A percentile compares a stretch with the other conserved stretches of the same genome.
phyloP scores from a whole-genome alignment of 371 early-diverging fungal genomes.

The Rhizopus sp. region DNA sequence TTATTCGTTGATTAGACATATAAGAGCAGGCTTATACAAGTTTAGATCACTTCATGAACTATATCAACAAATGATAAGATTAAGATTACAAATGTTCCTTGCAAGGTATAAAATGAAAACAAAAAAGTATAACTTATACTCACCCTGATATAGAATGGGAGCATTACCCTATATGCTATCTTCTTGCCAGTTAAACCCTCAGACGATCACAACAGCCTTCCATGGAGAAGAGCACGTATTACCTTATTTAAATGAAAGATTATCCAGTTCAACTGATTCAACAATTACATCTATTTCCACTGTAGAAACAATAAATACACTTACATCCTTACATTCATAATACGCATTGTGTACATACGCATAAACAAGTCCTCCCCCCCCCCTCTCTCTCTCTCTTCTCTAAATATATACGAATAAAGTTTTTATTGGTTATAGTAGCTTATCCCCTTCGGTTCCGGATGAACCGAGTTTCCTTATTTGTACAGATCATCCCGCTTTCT shows the following conservation, averaged over 20 bases:
- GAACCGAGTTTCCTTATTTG: too few species aligned
- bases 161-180: conserved; percentile 29
- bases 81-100: conserved; percentile 69
- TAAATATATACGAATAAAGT: too few species aligned
- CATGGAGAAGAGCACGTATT: conserved; percentile 21
- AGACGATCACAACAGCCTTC: conserved; percentile 25
- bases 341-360: background rate
- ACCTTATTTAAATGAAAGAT: conserved; percentile 15
- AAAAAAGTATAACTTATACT: conserved; percentile 2
- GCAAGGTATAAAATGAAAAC: conserved; percentile 29
- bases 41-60: conserved; percentile 66
- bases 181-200: conserved; percentile 25
- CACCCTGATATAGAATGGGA: conserved; percentile 31
- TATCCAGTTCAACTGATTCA: conserved; percentile 34
- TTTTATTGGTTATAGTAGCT: too few species aligned
- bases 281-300: conserved; percentile 27
- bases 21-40: conserved; percentile 71
- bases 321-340: conserved; percentile 9
- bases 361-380: background rate
- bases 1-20: conserved; percentile 74
- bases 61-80: conserved; percentile 62
- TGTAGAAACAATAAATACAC: conserved; percentile 18
- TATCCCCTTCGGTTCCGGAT: too few species aligned
- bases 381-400: background rate
- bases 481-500: too few species aligned